phyloP scores from a whole-genome alignment of 2,329 filamentous ascomycete species.

The Xylariaceae sp. region DNA sequence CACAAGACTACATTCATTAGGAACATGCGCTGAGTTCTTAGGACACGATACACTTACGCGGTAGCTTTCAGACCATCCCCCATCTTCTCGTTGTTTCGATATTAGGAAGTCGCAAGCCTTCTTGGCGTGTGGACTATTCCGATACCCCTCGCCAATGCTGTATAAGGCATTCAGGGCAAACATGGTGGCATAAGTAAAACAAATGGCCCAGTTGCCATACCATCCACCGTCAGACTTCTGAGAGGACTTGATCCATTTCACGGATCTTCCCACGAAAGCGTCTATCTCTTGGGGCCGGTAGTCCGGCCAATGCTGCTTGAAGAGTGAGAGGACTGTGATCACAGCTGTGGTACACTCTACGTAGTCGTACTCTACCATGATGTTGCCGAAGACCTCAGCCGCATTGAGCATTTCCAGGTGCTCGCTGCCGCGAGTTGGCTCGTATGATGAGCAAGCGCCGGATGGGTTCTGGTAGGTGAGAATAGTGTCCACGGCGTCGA shows the following conservation, averaged over 20 bases:
- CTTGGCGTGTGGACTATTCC: constrained; percentile 64
- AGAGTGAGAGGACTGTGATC: constrained; percentile 80
- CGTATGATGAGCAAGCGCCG: constrained; percentile 88
- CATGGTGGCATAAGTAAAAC: constrained; percentile 96
- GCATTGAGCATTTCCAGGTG: constrained; percentile 85
- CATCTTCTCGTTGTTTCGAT: constrained; percentile 78
- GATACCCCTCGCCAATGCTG: constrained; percentile 76
- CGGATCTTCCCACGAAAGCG: constrained; percentile 65
- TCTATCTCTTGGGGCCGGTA: constrained; percentile 76
- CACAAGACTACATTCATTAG: constrained; percentile 56
- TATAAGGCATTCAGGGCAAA: constrained; percentile 87
- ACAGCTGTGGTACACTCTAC: constrained; percentile 96
- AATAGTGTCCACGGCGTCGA: constrained; percentile 85
- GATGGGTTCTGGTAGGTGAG: constrained; percentile 85
- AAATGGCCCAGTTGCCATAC: constrained; percentile 98
- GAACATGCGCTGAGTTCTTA: no score
- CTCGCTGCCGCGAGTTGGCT: constrained; percentile 72
- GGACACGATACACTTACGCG: constrained; percentile 44
- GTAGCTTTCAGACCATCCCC: constrained; percentile 97
- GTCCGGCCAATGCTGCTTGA: constrained; percentile 73
- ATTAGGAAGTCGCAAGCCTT: constrained; percentile 83
- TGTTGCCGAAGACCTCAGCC: constrained; percentile 91
- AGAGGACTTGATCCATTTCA: constrained; percentile 75
- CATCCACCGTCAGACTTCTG: constrained; percentile 84
- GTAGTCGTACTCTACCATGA: constrained; percentile 99